A percentile compares a stretch with the other conserved stretches of the same genome.
phyloP scores from a whole-genome alignment of 345 rosid genomes.

The Cochlearia excelsa region DNA sequence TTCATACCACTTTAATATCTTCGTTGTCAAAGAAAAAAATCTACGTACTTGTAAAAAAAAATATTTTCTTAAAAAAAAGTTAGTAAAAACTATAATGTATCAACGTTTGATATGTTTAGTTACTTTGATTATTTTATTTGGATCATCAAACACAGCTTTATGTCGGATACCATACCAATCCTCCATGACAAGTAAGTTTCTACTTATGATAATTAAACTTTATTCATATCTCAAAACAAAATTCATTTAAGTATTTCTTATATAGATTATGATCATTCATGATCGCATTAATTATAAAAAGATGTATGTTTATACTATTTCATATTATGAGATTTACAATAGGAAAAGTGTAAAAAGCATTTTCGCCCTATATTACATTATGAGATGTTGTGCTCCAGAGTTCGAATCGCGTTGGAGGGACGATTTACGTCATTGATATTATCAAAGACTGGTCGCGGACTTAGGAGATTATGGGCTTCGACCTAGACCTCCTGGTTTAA shows the following conservation, averaged over 20 bases:
- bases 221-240: slow-evolving; percentile 1
- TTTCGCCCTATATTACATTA: no score
- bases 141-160: slow-evolving; percentile 18
- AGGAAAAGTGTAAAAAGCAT: no score
- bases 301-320: background rate
- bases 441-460: no score
- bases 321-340: no score
- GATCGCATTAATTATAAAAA: background rate
- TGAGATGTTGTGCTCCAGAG: no score
- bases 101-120: slow-evolving; percentile 17
- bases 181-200: slow-evolving; percentile 22
- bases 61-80: background rate
- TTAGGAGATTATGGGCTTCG: no score
- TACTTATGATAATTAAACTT: background rate
- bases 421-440: no score
- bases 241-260: background rate
- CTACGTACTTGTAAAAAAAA: no score
- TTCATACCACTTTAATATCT: background rate
- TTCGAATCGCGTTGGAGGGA: no score
- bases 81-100: slow-evolving; percentile 1
- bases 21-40: background rate
- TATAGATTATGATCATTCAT: background rate
- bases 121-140: slow-evolving; percentile 14
- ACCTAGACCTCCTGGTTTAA: no score
- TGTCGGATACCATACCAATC: slow-evolving; percentile 17